Base-by-base conservation (phyloP, 495 filamentous ascomycete species). In the Neurospora tetrasperma region DNA sequence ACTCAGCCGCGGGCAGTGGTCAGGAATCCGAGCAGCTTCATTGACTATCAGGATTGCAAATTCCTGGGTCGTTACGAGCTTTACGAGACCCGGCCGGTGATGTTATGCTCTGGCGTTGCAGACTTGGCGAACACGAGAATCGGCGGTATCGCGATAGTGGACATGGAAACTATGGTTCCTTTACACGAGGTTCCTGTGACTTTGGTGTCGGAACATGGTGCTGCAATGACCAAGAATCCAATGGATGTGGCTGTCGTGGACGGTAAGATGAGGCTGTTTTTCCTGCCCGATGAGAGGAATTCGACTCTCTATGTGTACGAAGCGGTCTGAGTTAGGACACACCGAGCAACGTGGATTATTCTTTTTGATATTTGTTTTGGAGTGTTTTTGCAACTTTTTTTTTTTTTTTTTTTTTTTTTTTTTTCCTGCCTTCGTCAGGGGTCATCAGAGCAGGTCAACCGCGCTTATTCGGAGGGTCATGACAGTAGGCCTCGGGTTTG, bases 31-130 rank as follows among this genome's bases (percentile, higher is more conserved):
- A 80, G 78, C 41, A 78, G 78, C 71, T 83, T 74, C 54, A 72
- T 79, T 39, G 81, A 82, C 46, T 81, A 83, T 71, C 80, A 83
- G 71, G 82, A 81, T 74, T 83, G 81, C 76, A 83, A 83, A 72
- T 83, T 80, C 38, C 75, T 83, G 11, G 81, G 81, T 12, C 54
- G 54, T 66, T 66, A 66, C 7, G 80, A 78, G 71, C 76, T 23
- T 4, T 76, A 73, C 35, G 72, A 48, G 11, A 70, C 40, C 48
- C 69, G 79, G 27, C 72, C 77, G 1, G 74, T 82, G 69, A 82
- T 83, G 82, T 74, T 83, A 48, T 83, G 81, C 75, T 79, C 80
- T 8, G 81, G 82, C 11, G 76, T 83, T 6, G 71, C 75, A 11
- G 76, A 70, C 35, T 74, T 80, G 18, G 76, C 77, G 14, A 73